Conservation (phyloP, 2,329 filamentous ascomycete genomes). For the Lecanicillium sp. region DNA sequence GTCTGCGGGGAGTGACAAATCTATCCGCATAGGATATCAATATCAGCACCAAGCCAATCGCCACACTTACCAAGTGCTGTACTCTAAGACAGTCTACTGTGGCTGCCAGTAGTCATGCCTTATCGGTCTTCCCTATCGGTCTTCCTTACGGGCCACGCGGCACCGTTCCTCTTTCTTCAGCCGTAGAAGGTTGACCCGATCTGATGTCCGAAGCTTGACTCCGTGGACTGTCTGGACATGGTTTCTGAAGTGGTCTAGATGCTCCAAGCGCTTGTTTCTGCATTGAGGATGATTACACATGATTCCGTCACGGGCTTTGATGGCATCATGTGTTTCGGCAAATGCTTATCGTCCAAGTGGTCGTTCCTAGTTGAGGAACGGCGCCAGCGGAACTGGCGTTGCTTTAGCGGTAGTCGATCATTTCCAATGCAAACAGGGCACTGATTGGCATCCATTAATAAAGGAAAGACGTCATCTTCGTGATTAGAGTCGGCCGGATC, state of each 20-base stretch:
- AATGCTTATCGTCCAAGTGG: conserved; percentile 15
- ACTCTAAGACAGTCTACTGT: too few relatives aligned
- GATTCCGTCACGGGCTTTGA: conserved; percentile 10
- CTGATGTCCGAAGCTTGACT: conserved; percentile 8
- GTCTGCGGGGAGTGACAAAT: too few relatives aligned
- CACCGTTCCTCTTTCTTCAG: too few relatives aligned
- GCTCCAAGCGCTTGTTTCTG: conserved; percentile 11
- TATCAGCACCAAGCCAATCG: too few relatives aligned
- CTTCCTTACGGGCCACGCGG: too few relatives aligned
- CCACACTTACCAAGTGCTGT: too few relatives aligned
- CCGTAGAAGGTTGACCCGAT: too few relatives aligned
- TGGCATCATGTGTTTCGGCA: conserved; percentile 12
- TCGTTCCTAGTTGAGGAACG: conserved; percentile 9
- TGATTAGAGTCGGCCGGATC: too few relatives aligned
- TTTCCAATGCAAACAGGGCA: conserved; percentile 14
- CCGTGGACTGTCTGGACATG: conserved; percentile 11
- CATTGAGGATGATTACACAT: conserved; percentile 12
- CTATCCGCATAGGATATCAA: too few relatives aligned
- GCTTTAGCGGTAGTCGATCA: conserved; percentile 8
- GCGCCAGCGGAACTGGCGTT: conserved; percentile 6
- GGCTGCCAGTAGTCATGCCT: too few relatives aligned
- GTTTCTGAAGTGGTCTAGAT: conserved; percentile 11
- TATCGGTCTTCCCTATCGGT: too few relatives aligned
- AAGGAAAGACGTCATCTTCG: conserved; percentile 12
- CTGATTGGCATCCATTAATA: conserved; percentile 13